These are phyloP conservation scores for Kurtzmaniella quercitrusa DNA, from an alignment of 1,139 yeast genomes.

Conservation along the genomic window DNA sequence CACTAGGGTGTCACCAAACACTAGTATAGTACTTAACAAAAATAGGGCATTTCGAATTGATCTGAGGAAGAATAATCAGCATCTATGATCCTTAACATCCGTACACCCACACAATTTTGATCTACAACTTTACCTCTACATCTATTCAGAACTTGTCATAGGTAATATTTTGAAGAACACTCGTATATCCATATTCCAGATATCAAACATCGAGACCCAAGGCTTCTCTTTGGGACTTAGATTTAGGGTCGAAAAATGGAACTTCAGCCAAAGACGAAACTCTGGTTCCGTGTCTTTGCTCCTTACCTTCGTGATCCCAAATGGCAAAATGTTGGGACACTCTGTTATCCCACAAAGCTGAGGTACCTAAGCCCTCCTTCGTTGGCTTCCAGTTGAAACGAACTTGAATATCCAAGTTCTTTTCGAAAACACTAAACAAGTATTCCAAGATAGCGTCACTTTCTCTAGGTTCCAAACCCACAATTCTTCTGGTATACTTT, in stretches of 20 bases:
- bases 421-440: constrained; percentile 19
- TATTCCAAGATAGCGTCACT: constrained; percentile 16
- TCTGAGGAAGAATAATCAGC: too few species aligned
- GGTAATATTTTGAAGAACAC: not conserved
- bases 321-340: constrained; percentile 38
- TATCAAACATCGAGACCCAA: constrained; percentile 22
- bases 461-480: constrained; percentile 19
- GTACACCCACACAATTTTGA: not conserved
- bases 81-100: not conserved
- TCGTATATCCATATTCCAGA: not conserved
- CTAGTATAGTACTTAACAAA: too few species aligned
- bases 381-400: constrained; percentile 46
- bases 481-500: constrained; percentile 17
- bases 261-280: constrained; percentile 55
- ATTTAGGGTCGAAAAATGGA: constrained; percentile 47
- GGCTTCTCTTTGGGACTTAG: constrained; percentile 54
- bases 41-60: too few species aligned
- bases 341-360: constrained; percentile 50
- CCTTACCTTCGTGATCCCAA: constrained; percentile 46
- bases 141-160: not conserved
- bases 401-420: constrained; percentile 30
- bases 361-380: constrained; percentile 38
- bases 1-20: too few species aligned
- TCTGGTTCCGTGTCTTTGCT: constrained; percentile 55
- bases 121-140: not conserved